Evolutionary conservation across 495 filamentous ascomycete species (phyloP).

Genomic region (Astrocystis sublimbata): DNA sequence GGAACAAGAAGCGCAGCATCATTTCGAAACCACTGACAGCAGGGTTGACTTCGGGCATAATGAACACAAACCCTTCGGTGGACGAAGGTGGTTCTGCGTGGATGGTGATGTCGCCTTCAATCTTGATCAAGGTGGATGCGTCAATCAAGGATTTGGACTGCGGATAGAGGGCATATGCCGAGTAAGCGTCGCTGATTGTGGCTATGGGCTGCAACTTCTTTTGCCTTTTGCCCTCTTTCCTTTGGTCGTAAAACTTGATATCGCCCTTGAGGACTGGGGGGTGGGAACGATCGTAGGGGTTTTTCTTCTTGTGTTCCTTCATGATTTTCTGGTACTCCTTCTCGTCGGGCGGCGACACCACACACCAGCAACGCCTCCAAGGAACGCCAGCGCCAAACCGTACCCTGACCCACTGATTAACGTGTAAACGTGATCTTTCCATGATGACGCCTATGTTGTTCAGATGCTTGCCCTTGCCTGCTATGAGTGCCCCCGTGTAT

Average conservation of each 20-base stretch:
- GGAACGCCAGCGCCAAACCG: constrained; percentile 95
- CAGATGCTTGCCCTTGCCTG: constrained; percentile 84
- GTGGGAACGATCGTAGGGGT: constrained; percentile 72
- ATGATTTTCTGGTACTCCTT: constrained; percentile 83
- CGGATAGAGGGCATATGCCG: constrained; percentile 93
- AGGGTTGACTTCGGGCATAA: constrained; percentile 93
- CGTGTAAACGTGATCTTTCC: constrained; percentile 69
- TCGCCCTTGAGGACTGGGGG: constrained; percentile 71
- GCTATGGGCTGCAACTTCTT: constrained; percentile 91
- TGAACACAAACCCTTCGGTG: constrained; percentile 91
- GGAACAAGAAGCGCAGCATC: constrained; percentile 93
- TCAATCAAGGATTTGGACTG: constrained; percentile 92
- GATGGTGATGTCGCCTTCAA: constrained; percentile 88
- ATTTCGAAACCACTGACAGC: constrained; percentile 94
- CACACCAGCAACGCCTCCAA: constrained; percentile 96
- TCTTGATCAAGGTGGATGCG: constrained; percentile 88
- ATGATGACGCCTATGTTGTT: constrained; percentile 88
- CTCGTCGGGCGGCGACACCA: constrained; percentile 87
- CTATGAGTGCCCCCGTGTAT: constrained; percentile 94
- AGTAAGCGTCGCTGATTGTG: constrained; percentile 85
- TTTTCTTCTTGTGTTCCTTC: constrained; percentile 81
- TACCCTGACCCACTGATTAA: constrained; percentile 94
- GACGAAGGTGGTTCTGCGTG: constrained; percentile 71
- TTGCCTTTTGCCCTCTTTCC: constrained; percentile 69
- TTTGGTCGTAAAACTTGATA: constrained; percentile 91